Evolutionary conservation across 2,329 filamentous ascomycete species (phyloP).

Genomic region (Monilinia fructigena): DNA sequence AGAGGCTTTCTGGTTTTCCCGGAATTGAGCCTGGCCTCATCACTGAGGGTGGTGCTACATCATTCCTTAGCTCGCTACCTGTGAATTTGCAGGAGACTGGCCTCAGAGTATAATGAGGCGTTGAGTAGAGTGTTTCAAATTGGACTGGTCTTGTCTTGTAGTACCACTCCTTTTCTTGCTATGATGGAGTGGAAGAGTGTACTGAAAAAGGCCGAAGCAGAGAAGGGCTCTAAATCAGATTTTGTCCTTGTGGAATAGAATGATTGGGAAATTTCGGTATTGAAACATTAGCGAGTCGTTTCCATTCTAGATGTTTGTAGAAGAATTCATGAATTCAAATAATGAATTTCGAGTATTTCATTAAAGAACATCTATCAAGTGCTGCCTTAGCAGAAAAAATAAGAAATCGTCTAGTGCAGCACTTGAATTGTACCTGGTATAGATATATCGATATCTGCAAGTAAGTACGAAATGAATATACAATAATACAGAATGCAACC

Average conservation of each 20-base stretch:
- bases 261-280: background rate
- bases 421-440: background rate
- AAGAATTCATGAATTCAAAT: background rate
- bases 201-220: background rate
- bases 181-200: conserved; percentile 57
- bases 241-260: background rate
- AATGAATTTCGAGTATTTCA: background rate
- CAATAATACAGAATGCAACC: background rate
- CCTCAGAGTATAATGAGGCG: conserved; percentile 59
- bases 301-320: background rate
- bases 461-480: background rate
- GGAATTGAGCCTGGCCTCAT: conserved; percentile 19
- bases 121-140: conserved; percentile 61
- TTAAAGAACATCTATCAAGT: too few relatives aligned
- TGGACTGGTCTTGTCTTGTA: conserved; percentile 51
- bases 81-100: conserved; percentile 45
- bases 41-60: background rate
- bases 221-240: background rate
- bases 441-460: background rate
- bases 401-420: background rate
- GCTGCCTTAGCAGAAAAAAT: too few relatives aligned
- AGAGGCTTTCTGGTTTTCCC: conserved; percentile 38
- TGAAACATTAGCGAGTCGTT: background rate
- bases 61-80: conserved; percentile 48
- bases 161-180: conserved; percentile 55